Evolutionary conservation across 441 rosid species (phyloP).

Genomic region (Pelargonium myrrhifolium): DNA sequence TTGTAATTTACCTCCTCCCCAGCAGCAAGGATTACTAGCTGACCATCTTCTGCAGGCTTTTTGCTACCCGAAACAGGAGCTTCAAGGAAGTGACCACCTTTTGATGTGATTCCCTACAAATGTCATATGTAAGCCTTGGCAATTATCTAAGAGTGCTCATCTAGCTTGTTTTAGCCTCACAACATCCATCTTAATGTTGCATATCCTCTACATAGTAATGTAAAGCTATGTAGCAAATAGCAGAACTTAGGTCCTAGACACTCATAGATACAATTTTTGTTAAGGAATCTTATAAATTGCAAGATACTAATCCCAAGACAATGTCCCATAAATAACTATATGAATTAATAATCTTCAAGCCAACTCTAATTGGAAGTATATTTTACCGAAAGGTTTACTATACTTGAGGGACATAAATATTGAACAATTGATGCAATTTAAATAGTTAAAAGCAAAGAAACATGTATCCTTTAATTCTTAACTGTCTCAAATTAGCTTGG

Average conservation of each 20-base stretch:
- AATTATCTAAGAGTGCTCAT: background rate
- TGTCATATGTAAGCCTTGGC: constrained; percentile 7
- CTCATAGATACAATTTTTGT: background rate
- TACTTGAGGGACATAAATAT: background rate
- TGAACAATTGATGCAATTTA: background rate
- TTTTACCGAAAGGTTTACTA: background rate
- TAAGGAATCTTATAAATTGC: background rate
- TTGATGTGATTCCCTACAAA: constrained; percentile 64
- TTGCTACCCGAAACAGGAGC: constrained; percentile 97
- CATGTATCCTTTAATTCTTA: background rate
- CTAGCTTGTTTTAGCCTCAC: background rate
- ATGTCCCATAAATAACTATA: background rate
- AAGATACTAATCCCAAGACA: no score
- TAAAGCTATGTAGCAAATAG: background rate
- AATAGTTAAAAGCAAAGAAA: background rate
- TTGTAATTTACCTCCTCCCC: constrained; percentile 63
- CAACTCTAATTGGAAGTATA: background rate
- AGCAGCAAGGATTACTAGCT: constrained; percentile 84
- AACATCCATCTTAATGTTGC: background rate
- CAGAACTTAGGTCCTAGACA: background rate
- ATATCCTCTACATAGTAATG: background rate
- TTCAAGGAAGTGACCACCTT: constrained; percentile 77
- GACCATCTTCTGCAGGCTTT: constrained; percentile 96
- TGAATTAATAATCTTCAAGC: background rate
- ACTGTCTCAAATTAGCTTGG: background rate